These are phyloP conservation scores for Fusarium sp. DNA, from an alignment of 2,329 filamentous ascomycete genomes.

Conservation along the genomic window DNA sequence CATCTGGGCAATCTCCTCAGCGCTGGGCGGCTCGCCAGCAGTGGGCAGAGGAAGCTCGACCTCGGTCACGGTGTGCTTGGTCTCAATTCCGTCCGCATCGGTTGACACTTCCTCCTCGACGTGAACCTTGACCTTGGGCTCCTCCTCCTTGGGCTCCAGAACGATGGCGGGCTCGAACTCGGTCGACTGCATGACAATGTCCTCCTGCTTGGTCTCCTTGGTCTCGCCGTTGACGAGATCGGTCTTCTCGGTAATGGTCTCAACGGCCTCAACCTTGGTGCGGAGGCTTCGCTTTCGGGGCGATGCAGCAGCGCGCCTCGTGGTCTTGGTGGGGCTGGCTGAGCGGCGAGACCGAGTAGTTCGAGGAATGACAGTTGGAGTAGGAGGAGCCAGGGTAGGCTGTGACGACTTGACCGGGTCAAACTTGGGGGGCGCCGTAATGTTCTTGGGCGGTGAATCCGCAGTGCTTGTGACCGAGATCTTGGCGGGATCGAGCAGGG, in stretches of 20 bases:
- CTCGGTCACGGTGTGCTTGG: constrained; percentile 78
- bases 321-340: constrained; percentile 66
- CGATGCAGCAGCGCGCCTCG: constrained; percentile 61
- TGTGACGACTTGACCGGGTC: constrained; percentile 62
- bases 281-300: constrained; percentile 66
- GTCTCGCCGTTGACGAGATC: constrained; percentile 48
- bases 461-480: constrained; percentile 72
- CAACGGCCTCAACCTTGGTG: constrained; percentile 55
- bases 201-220: constrained; percentile 47
- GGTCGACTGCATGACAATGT: constrained; percentile 58
- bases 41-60: constrained; percentile 75
- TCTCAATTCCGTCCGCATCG: constrained; percentile 69
- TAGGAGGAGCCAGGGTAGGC: constrained; percentile 61
- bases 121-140: constrained; percentile 74
- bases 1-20: constrained; percentile 85
- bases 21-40: constrained; percentile 75
- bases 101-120: constrained; percentile 73
- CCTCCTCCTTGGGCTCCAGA: constrained; percentile 66
- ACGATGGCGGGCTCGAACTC: constrained; percentile 63
- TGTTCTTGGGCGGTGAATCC: constrained; percentile 79
- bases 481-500: constrained; percentile 89
- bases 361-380: constrained; percentile 58
- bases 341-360: constrained; percentile 66
- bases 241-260: constrained; percentile 44
- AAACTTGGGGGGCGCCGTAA: constrained; percentile 85